Percentiles rank a stretch among this genome's conserved stretches.
phyloP scores from a whole-genome alignment of 345 rosid species.

The Dovyalis caffra region DNA sequence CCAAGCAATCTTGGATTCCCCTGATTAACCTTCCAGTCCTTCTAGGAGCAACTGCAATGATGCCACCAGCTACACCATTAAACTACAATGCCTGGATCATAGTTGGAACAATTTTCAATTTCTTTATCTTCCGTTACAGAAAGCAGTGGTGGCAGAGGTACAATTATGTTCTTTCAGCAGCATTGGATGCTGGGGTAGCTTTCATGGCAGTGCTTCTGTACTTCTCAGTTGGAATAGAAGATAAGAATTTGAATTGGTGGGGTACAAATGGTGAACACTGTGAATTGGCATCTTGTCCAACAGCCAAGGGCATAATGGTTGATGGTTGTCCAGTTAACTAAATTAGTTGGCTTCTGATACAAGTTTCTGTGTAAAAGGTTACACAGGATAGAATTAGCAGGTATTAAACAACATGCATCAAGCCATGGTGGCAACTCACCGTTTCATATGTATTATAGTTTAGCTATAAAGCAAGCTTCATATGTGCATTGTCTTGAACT shows the following conservation, averaged over 20 bases:
- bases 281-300: constrained; percentile 70
- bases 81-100: constrained; percentile 75
- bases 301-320: constrained; percentile 59
- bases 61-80: constrained; percentile 80
- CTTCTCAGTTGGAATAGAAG: constrained; percentile 59
- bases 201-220: constrained; percentile 81
- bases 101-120: constrained; percentile 81
- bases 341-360: constrained; percentile 1
- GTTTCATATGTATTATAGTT: background rate
- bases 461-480: background rate
- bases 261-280: constrained; percentile 81
- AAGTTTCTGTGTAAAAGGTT: constrained; percentile 6
- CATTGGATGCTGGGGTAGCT: constrained; percentile 81
- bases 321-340: constrained; percentile 63
- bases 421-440: background rate
- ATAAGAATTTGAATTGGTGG: constrained; percentile 62
- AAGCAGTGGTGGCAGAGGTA: constrained; percentile 93
- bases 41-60: constrained; percentile 70
- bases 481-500: background rate
- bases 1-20: constrained; percentile 77
- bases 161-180: constrained; percentile 81
- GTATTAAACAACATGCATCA: background rate
- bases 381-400: constrained; percentile 14
- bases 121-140: constrained; percentile 64
- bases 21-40: constrained; percentile 86